Evolutionary conservation across 2,329 filamentous ascomycete genomes (phyloP), one percentile per base, ranked within the genome.

Genomic region (Stagonosporopsis tanaceti): DNA sequence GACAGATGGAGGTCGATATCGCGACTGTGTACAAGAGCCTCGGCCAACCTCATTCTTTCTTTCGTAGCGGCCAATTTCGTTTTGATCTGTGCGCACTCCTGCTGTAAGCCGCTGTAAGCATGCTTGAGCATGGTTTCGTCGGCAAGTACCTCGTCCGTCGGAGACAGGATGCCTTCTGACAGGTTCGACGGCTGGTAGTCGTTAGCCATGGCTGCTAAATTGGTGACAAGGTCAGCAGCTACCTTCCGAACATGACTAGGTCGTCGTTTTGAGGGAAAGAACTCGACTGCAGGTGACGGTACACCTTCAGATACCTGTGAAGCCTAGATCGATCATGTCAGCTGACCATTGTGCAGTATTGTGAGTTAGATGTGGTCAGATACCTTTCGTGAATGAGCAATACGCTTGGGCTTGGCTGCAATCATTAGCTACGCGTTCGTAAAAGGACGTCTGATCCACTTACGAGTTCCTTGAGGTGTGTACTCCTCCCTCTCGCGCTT

Each of bases 401-500:
- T 45, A 15, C 54, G 54, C 27, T 57, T 57, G 6, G 54, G 54
- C 27, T 57, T 57, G 20, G 54, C 54, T 57, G 32, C 2, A 7
- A 25, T 4, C 22, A 38, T 57, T 24, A 57, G 54, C 32, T 17
- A 32, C 11, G 14, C 14, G 35, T 17, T 17, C 2, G 2, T 35
- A 6, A 12, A 47, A 15, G 6, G 20, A 15, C 5, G 15, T 9
- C 2, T 20, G 4, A 28, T 39, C 22, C 14, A 44, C 67, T 59
- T 20, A 63, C 63, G 48, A 58, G 65, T 55, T 62, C 69, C 41
- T 58, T 68, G 3, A 53, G 67, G 12, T 55, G 62, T 59, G 30
- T 70, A 64, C 28, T 66, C 67, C 28, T 68, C 66, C 20, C 65
- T 61, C 53, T 70, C 66, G 14, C 68, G 67, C 44, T 71, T 71